Conservation (phyloP, 805 yeast species). For the Myxozyma nipponensis region DNA sequence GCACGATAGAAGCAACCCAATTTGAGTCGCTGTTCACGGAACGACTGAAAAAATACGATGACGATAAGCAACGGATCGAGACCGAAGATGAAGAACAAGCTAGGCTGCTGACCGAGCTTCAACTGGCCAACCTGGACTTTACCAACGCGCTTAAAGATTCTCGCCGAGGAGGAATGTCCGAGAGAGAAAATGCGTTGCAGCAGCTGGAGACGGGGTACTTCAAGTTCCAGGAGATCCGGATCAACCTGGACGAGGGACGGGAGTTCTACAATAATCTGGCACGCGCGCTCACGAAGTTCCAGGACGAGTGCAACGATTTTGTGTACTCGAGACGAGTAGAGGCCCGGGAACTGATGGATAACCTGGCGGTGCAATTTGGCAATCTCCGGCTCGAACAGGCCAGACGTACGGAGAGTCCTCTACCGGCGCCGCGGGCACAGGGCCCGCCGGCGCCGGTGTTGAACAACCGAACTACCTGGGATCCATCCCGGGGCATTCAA, state of each 20-base stretch:
- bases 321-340: conserved; percentile 51
- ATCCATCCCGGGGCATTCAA: conserved; percentile 23
- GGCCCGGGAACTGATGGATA: conserved; percentile 48
- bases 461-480: conserved; percentile 14
- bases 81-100: conserved; percentile 41
- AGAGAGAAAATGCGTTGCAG: conserved; percentile 51
- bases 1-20: conserved; percentile 20
- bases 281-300: conserved; percentile 44
- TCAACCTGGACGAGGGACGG: conserved; percentile 63
- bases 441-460: conserved; percentile 22
- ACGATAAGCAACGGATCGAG: conserved; percentile 49
- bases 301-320: conserved; percentile 50
- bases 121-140: conserved; percentile 29
- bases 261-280: conserved; percentile 65
- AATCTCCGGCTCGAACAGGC: conserved; percentile 1
- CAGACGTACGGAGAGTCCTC: conserved; percentile 12
- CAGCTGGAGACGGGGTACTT: conserved; percentile 49
- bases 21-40: conserved; percentile 32
- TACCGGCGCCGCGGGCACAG: conserved; percentile 27
- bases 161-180: conserved; percentile 33
- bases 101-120: conserved; percentile 42
- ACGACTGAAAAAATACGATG: conserved; percentile 44
- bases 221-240: conserved; percentile 52
- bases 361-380: conserved; percentile 3
- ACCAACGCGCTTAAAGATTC: conserved; percentile 13